These are phyloP conservation scores for Cicer pinnatifidum DNA, from an alignment of 306 rosid species.

Conservation along the genomic window DNA sequence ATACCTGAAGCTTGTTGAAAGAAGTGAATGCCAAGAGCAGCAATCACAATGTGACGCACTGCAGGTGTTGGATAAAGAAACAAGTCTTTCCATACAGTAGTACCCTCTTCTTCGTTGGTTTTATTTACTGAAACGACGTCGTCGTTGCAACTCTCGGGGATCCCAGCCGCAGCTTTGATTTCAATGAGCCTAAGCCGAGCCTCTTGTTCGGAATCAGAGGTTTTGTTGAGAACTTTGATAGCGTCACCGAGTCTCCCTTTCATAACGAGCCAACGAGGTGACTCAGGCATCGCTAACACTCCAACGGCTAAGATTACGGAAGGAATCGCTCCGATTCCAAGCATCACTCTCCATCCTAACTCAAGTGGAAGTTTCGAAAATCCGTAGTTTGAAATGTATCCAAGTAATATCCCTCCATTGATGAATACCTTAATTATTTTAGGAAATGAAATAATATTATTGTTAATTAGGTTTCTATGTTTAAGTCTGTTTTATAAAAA, in stretches of 20 bases:
- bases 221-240: slow-evolving; percentile 58
- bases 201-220: slow-evolving; percentile 66
- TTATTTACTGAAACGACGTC: slow-evolving; percentile 57
- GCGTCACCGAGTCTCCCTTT: slow-evolving; percentile 78
- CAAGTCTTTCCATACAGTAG: slow-evolving; percentile 67
- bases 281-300: slow-evolving; percentile 80
- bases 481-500: too few relatives aligned
- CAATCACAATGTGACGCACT: slow-evolving; percentile 71
- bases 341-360: slow-evolving; percentile 84
- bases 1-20: slow-evolving; percentile 82
- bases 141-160: slow-evolving; percentile 62
- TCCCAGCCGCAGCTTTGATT: slow-evolving; percentile 76
- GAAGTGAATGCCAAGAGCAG: slow-evolving; percentile 76
- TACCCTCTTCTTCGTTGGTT: slow-evolving; percentile 41
- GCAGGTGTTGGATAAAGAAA: slow-evolving; percentile 69
- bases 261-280: slow-evolving; percentile 91
- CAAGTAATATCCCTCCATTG: slow-evolving; percentile 73
- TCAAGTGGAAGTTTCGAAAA: slow-evolving; percentile 59
- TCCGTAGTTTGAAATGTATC: slow-evolving; percentile 78
- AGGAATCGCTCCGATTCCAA: slow-evolving; percentile 76
- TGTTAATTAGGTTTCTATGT: too few relatives aligned
- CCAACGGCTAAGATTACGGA: slow-evolving; percentile 56
- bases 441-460: too few relatives aligned
- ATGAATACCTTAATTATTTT: slow-evolving; percentile 54
- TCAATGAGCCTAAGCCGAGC: slow-evolving; percentile 65